Evolutionary conservation across 1,284 basidiomycete species (phyloP).

Genomic region (Porphyrellus sp.): DNA sequence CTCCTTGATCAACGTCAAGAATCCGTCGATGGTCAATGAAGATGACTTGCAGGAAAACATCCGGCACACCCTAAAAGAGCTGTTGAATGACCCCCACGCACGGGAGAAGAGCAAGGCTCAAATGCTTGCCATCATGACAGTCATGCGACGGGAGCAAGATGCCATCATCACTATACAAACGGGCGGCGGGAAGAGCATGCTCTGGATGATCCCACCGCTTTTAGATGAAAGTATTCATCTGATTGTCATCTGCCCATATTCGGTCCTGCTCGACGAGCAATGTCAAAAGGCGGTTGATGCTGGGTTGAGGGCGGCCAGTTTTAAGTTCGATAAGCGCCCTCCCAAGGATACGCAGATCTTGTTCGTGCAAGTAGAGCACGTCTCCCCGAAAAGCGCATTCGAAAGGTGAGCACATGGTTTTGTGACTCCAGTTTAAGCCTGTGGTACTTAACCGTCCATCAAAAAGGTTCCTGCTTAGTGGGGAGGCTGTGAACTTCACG

Average conservation of each 20-base stretch:
- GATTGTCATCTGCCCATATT: background rate
- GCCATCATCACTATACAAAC: background rate
- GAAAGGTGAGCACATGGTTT: background rate
- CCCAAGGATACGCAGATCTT: background rate
- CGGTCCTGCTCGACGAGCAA: background rate
- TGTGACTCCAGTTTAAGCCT: background rate
- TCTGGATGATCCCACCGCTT: background rate
- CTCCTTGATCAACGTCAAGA: background rate
- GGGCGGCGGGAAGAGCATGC: background rate
- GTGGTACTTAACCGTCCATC: background rate
- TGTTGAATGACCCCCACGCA: background rate
- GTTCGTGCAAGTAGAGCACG: conserved; percentile 3
- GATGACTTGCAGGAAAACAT: background rate
- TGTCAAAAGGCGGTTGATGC: background rate
- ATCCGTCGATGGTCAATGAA: background rate
- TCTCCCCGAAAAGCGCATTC: background rate
- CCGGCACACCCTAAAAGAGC: background rate
- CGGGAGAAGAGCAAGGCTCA: conserved; percentile 1
- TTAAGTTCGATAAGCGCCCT: background rate
- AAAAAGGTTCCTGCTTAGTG: background rate
- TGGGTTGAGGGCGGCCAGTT: background rate
- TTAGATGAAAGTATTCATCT: background rate
- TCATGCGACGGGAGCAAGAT: background rate
- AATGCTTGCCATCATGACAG: background rate
- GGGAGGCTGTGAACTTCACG: background rate